These are phyloP conservation scores for Nemania sp. DNA, from an alignment of 2,329 filamentous ascomycete species.

Conservation along the genomic window DNA sequence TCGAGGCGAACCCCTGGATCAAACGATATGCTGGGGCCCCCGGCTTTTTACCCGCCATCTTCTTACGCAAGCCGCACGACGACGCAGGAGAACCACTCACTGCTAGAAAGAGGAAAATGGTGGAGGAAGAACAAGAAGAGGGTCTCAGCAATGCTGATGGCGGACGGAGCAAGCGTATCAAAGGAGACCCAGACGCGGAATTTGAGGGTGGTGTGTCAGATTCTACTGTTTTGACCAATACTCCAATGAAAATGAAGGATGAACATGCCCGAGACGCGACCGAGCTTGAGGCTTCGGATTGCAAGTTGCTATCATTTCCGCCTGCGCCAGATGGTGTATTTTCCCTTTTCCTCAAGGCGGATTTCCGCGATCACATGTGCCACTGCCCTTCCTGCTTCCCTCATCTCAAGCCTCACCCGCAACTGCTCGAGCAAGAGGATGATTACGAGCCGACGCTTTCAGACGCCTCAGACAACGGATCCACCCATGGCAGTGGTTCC, in stretches of 20 bases:
- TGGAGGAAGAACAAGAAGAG: constrained; percentile 57
- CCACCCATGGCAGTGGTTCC: constrained; percentile 73
- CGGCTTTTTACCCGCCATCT: constrained; percentile 79
- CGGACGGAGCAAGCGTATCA: constrained; percentile 54
- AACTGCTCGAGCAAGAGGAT: constrained; percentile 92
- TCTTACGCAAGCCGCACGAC: constrained; percentile 42
- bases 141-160: constrained; percentile 39
- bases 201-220: constrained; percentile 5
- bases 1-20: constrained; percentile 87
- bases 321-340: constrained; percentile 60
- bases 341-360: constrained; percentile 78
- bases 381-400: constrained; percentile 81
- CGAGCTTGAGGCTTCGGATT: constrained; percentile 40
- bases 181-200: constrained; percentile 44
- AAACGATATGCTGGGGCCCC: constrained; percentile 79
- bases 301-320: constrained; percentile 66
- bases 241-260: constrained; percentile 25
- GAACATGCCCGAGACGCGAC: constrained; percentile 28
- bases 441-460: constrained; percentile 91
- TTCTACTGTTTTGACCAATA: constrained; percentile 6
- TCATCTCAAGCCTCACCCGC: constrained; percentile 68
- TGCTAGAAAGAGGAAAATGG: constrained; percentile 69
- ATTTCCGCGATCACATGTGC: constrained; percentile 83
- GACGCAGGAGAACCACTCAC: constrained; percentile 17
- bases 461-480: constrained; percentile 57